Base-by-base conservation (phyloP, 768 basidiomycete genomes). In the Imleria badia region DNA sequence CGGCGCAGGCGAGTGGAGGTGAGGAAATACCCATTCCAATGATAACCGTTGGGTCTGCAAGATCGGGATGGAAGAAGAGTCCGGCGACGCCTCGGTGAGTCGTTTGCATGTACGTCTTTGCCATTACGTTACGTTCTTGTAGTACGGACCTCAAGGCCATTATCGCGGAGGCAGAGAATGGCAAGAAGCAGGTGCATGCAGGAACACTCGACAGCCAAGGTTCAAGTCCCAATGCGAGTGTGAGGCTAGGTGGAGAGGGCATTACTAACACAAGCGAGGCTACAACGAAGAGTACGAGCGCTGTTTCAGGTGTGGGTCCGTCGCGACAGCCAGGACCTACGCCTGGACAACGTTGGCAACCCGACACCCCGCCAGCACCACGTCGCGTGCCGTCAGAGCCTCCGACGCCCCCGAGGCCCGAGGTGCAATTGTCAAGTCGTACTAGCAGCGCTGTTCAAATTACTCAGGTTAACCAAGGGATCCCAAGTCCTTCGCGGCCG, bases 71-170 rank as follows among this genome's bases (percentile, higher is more conserved):
- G 83, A 84, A 82, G 62, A 62, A 52, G 41, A 69, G 73, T 13
- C 60, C 71, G 3, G 76, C 76, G 8, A 70, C 72, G 0, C 83
- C 84, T 51, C 77, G 78, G 86, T 84, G 62, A 36, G 82, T 71
- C 14, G 29, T 40, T 34, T 33, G 1, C 59, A 58, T 47, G 51
- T 44, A 48, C 51, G 50, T 17, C 26, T 60, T 33, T 57, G 48
- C 64, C 56, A 23, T 36, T 54, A 45, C 52, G 49, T 57, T 34
- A 60, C 52, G 36, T n/a, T 39, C 22, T 12, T 56, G 10, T 56
- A 94, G 89, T 22, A 82, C 86, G 13, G 91, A 96, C 65, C 86
- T 98, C 81, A 89, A 87, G 62, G 72, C 81, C 15, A 82, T 98
- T 53, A 91, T 98, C 82, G 90, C 87, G 0, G 94, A 94, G 69